Evolutionary conservation across 805 yeast species (phyloP).

Genomic region (Yamadazyma akitaensis): DNA sequence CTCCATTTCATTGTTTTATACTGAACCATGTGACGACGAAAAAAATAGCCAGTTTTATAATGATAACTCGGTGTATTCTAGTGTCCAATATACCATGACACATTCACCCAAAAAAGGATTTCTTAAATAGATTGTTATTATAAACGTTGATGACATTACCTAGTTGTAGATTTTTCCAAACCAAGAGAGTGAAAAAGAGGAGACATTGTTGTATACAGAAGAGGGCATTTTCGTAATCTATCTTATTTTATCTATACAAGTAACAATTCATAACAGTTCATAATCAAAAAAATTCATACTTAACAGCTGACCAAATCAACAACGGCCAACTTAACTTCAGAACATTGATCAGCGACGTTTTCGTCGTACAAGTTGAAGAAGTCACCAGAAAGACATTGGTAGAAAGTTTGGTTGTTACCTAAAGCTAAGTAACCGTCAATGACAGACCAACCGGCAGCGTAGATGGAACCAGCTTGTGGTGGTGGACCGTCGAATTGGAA

Average conservation of each 20-base stretch:
- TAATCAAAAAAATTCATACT: background rate
- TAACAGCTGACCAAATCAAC: slow-evolving; percentile 15
- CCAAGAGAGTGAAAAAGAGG: too few species aligned
- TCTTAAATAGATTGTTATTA: background rate
- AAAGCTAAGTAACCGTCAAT: slow-evolving; percentile 45
- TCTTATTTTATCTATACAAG: slow-evolving; percentile 1
- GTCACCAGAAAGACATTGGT: slow-evolving; percentile 71
- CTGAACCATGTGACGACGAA: slow-evolving; percentile 34
- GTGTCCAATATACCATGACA: slow-evolving; percentile 56
- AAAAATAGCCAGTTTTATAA: slow-evolving; percentile 37
- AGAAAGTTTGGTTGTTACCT: slow-evolving; percentile 59
- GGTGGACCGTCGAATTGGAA: slow-evolving; percentile 77
- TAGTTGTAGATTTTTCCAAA: too few species aligned
- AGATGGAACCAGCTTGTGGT: slow-evolving; percentile 73
- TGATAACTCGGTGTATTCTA: slow-evolving; percentile 47
- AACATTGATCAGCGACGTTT: slow-evolving; percentile 18
- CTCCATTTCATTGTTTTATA: slow-evolving; percentile 82
- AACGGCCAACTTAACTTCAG: slow-evolving; percentile 45
- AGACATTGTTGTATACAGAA: too few species aligned
- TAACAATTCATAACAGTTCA: slow-evolving; percentile 6
- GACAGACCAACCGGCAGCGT: slow-evolving; percentile 61
- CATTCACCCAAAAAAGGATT: slow-evolving; percentile 6
- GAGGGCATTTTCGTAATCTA: background rate
- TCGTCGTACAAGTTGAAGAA: slow-evolving; percentile 78
- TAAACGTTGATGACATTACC: background rate